Percentiles rank a stretch among this genome's conserved stretches.
phyloP scores from a whole-genome alignment of 192 early-diverging fungal genomes.

The Piromyces finnis region DNA sequence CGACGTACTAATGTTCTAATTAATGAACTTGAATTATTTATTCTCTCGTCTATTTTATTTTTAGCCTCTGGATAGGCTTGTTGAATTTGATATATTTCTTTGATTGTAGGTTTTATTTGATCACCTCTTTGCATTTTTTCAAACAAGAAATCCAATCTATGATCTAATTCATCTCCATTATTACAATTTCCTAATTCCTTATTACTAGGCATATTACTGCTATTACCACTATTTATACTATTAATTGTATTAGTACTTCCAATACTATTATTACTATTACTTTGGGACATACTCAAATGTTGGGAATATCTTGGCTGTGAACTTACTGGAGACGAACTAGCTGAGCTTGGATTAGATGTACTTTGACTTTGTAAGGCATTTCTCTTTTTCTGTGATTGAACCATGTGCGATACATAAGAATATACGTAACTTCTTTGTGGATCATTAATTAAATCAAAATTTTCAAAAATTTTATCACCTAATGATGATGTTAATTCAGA shows the following conservation, averaged over 20 bases:
- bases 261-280: not conserved
- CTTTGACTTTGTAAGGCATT: conserved; percentile 28
- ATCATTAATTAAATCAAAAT: conserved; percentile 40
- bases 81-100: conserved; percentile 57
- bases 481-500: conserved; percentile 53
- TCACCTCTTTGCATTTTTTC: conserved; percentile 47
- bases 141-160: conserved; percentile 46
- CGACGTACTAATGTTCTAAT: conserved; percentile 6
- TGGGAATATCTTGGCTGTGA: not conserved
- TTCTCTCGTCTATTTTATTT: conserved; percentile 30
- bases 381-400: not conserved
- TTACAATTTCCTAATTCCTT: not conserved
- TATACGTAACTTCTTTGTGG: conserved; percentile 41
- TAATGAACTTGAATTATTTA: conserved; percentile 19
- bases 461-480: conserved; percentile 37
- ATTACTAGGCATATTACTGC: not conserved
- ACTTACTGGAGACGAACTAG: conserved; percentile 5
- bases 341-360: conserved; percentile 3
- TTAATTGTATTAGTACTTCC: not conserved
- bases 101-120: conserved; percentile 51
- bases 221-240: not conserved
- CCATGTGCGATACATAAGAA: conserved; percentile 26
- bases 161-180: conserved; percentile 43
- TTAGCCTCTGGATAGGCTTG: conserved; percentile 50
- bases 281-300: not conserved